Percentiles rank a stretch among this genome's conserved stretches.
These are phyloP conservation scores for Triticum timopheevii DNA, from an alignment of 176 grass and related monocot species.

Conservation along the genomic window DNA sequence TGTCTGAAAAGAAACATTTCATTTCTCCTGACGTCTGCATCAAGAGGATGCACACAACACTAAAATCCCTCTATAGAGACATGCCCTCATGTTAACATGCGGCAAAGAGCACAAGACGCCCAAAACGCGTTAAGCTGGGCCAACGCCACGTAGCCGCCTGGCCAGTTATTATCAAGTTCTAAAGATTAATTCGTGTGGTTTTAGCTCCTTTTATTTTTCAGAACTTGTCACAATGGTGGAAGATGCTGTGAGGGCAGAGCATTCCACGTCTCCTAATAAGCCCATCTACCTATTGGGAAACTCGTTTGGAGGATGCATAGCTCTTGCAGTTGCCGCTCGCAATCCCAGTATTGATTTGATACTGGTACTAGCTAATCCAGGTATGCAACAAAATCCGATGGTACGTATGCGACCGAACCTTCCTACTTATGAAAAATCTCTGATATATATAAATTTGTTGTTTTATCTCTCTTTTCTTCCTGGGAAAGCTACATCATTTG, in stretches of 20 bases:
- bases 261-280: conserved; percentile 46
- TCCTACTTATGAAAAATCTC: neutral
- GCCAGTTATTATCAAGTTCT: neutral
- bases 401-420: neutral
- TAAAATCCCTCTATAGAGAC: neutral
- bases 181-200: conserved; percentile 25
- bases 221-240: conserved; percentile 72
- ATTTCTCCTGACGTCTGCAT: neutral
- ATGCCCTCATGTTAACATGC: neutral
- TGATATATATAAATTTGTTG: neutral
- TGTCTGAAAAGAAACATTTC: neutral
- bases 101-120: neutral
- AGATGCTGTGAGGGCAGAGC: conserved; percentile 51
- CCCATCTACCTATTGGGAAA: conserved; percentile 74
- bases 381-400: conserved; percentile 15
- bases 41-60: neutral
- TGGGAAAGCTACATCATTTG: conserved; percentile 60
- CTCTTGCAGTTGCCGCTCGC: conserved; percentile 64
- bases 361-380: conserved; percentile 66
- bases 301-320: conserved; percentile 81
- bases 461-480: neutral
- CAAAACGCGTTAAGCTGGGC: neutral
- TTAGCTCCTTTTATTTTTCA: conserved; percentile 47
- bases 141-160: too few species aligned
- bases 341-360: conserved; percentile 65